Base-by-base conservation (phyloP, 345 rosid species). In the Salix dunnii region DNA sequence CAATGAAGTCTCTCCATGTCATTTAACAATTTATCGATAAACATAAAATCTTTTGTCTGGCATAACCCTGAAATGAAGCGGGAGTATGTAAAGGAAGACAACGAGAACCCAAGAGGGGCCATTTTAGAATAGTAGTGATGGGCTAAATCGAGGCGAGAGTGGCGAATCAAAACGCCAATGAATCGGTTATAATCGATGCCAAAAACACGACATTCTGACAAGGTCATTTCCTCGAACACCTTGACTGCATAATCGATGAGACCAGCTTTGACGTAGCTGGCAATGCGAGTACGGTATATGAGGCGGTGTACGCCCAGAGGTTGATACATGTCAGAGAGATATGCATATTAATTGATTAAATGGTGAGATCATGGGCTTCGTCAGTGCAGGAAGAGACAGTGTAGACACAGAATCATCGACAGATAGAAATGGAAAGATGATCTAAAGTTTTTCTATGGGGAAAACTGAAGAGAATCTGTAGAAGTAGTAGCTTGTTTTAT, bases 141-240 rank as follows among this genome's bases (percentile, higher is more conserved):
- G 43, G 95, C 99, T 35, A 89, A 82, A 78, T 93, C 94, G 79
- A 93, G 88, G 25, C 93, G 91, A 8, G 89, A 73, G 40, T 89
- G 83, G 49, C 77, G 82, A 10, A 96, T 81, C 18, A 96, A 78
- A 28, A 92, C 94, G 60, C 98, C 98, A 40, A 96, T 89, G 83
- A 93, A 89, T 36, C 99, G 90, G 76, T 92, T 93, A 81, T 92
- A 93, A 73, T 93, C 98, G 53, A 82, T n/a, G 81, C 94, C 77
- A 81, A 90, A 92, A 77, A 89, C 86, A 46, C 94, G 95, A 82
- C 89, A 91, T 70, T 85, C 82, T 46, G 98, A 91, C 75, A 83
- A 90, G 25, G 94, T 84, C 98, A 96, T 86, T 92, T 91, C 88
- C 79, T 93, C 97, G 93, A 93, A 96, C 94, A 93, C 86, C 36